Conservation (phyloP, 2,329 filamentous ascomycete genomes). For the Graphilbum fragrans region DNA sequence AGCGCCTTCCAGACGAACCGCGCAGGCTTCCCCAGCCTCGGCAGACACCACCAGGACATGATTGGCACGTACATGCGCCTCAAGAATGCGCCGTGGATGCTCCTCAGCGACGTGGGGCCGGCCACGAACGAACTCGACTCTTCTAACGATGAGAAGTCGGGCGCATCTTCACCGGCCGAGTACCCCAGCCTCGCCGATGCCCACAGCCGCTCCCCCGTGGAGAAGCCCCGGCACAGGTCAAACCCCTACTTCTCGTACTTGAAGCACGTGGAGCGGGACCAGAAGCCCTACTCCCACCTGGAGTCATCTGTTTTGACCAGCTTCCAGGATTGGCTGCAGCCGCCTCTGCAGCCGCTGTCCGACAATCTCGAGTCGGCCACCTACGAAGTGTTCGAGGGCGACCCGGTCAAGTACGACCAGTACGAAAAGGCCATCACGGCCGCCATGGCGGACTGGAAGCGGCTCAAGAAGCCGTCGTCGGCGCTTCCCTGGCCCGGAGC, state of each 20-base stretch:
- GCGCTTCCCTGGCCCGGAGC: slow-evolving; percentile 48
- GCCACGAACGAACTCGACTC: slow-evolving; percentile 17
- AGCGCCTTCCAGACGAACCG: slow-evolving; percentile 48
- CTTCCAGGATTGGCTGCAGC: slow-evolving; percentile 90
- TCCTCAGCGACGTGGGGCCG: slow-evolving; percentile 51
- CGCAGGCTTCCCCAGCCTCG: slow-evolving; percentile 48
- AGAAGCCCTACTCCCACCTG: slow-evolving; percentile 46
- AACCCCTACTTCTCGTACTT: slow-evolving; percentile 60
- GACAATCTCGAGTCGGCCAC: slow-evolving; percentile 96
- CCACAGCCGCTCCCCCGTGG: slow-evolving; percentile 23
- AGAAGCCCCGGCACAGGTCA: slow-evolving; percentile 28
- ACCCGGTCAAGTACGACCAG: slow-evolving; percentile 94
- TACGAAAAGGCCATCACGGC: slow-evolving; percentile 78
- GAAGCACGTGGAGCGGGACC: slow-evolving; percentile 70
- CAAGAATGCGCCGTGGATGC: slow-evolving; percentile 48
- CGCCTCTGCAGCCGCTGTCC: slow-evolving; percentile 83
- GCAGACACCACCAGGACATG: slow-evolving; percentile 47
- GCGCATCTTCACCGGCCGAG: slow-evolving; percentile 25
- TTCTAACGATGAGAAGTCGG: not conserved
- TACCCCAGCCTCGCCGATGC: slow-evolving; percentile 65
- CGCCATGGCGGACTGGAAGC: slow-evolving; percentile 69
- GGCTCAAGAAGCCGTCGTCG: slow-evolving; percentile 60
- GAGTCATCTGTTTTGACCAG: slow-evolving; percentile 40
- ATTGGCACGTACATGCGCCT: slow-evolving; percentile 52
- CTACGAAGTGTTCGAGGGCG: slow-evolving; percentile 97